Evolutionary conservation across 768 basidiomycete species (phyloP).

Genomic region (Cystofilobasidium ferigula): DNA sequence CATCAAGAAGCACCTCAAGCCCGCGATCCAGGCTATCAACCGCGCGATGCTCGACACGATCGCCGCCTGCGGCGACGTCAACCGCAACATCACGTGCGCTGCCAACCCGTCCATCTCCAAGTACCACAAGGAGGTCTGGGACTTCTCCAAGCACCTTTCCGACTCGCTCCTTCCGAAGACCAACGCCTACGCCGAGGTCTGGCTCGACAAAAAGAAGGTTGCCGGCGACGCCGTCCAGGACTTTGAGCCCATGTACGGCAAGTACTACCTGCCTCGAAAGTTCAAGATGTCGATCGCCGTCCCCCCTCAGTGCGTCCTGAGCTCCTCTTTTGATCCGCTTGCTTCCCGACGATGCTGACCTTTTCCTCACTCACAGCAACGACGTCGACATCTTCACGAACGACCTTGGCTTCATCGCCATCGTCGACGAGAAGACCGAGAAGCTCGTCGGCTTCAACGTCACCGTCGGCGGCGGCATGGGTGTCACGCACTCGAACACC

Average conservation of each 20-base stretch:
- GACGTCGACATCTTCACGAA: slow-evolving; percentile 93
- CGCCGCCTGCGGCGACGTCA: slow-evolving; percentile 97
- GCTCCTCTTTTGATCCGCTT: background rate
- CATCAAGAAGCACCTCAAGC: slow-evolving; percentile 91
- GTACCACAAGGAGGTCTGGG: slow-evolving; percentile 68
- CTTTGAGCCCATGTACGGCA: slow-evolving; percentile 92
- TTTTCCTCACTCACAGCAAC: slow-evolving; percentile 64
- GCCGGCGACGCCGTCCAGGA: slow-evolving; percentile 88
- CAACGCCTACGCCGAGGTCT: slow-evolving; percentile 94
- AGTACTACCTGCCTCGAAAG: slow-evolving; percentile 94
- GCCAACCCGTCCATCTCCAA: slow-evolving; percentile 82
- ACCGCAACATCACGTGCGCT: slow-evolving; percentile 79
- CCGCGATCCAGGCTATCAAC: slow-evolving; percentile 94
- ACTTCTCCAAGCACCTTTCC: slow-evolving; percentile 73
- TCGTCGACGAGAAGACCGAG: slow-evolving; percentile 57
- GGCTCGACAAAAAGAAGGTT: slow-evolving; percentile 94
- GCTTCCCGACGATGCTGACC: background rate
- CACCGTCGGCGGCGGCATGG: slow-evolving; percentile 91
- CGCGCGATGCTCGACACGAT: slow-evolving; percentile 80
- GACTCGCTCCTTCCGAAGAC: slow-evolving; percentile 79
- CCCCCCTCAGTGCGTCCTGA: background rate
- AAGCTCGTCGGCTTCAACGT: slow-evolving; percentile 89
- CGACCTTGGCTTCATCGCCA: slow-evolving; percentile 93
- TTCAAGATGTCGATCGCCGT: slow-evolving; percentile 32
- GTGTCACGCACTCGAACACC: slow-evolving; percentile 97